Percentiles rank a stretch among this genome's conserved stretches.
phyloP scores from a whole-genome alignment of 306 rosid genomes.

The Ceratonia siliqua region DNA sequence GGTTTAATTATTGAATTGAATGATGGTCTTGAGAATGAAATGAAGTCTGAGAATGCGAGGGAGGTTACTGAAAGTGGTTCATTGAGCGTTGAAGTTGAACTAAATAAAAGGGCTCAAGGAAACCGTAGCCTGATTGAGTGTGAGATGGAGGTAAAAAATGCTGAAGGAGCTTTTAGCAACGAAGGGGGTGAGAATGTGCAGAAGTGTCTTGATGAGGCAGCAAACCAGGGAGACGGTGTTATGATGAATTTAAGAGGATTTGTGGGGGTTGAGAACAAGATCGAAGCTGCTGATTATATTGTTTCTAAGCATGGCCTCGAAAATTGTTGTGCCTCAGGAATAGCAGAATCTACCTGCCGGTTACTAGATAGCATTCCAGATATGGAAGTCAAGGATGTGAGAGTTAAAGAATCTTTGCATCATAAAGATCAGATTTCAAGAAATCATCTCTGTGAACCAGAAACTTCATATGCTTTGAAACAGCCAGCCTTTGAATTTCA shows the following conservation, averaged over 20 bases:
- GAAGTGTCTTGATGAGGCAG: neutral
- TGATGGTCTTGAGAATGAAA: conserved; percentile 10
- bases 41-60: neutral
- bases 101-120: conserved; percentile 15
- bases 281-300: conserved; percentile 22
- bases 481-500: conserved; percentile 24
- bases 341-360: conserved; percentile 20
- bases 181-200: conserved; percentile 5
- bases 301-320: neutral
- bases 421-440: conserved; percentile 3
- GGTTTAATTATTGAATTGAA: conserved; percentile 28
- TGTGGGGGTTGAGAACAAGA: conserved; percentile 9
- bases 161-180: conserved; percentile 12
- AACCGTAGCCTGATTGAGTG: conserved; percentile 9
- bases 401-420: conserved; percentile 18
- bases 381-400: conserved; percentile 22
- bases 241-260: neutral
- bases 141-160: conserved; percentile 10
- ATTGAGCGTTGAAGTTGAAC: neutral
- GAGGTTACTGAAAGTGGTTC: conserved; percentile 20
- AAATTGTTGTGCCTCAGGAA: conserved; percentile 13
- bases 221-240: neutral
- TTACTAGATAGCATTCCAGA: conserved; percentile 9
- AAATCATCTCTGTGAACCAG: neutral
- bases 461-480: conserved; percentile 24